These are phyloP conservation scores for Oryza officinalis DNA, from an alignment of 176 grass and related monocot species.

Conservation along the genomic window DNA sequence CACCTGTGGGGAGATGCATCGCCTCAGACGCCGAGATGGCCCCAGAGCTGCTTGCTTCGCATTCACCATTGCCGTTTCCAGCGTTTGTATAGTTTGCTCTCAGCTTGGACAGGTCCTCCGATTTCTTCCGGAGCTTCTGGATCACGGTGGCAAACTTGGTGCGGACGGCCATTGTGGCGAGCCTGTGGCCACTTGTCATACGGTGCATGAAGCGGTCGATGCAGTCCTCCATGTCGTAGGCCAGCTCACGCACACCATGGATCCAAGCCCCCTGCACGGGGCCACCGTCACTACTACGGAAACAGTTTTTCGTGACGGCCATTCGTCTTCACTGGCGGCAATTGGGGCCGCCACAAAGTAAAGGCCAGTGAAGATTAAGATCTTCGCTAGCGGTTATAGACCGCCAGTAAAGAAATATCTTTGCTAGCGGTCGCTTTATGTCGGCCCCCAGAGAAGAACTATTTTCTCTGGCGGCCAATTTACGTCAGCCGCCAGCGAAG, in stretches of 20 bases:
- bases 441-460: no score
- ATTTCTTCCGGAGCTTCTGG: not conserved
- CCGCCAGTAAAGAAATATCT: no score
- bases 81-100: not conserved
- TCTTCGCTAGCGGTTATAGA: no score
- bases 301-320: no score
- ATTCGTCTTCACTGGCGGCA: no score
- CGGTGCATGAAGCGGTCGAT: constrained; percentile 15
- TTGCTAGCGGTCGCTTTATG: no score
- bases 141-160: not conserved
- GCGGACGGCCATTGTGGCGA: not conserved
- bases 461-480: no score
- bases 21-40: not conserved
- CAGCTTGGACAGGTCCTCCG: not conserved
- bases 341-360: no score
- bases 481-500: no score
- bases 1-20: not conserved
- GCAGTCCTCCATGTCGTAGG: constrained; percentile 8
- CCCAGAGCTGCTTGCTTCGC: not conserved
- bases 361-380: no score
- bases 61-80: not conserved
- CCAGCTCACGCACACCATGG: not conserved
- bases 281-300: no score
- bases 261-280: not conserved
- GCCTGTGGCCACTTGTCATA: no score